Base-by-base conservation (phyloP, 2,329 filamentous ascomycete species). In the Calonectria hongkongensis region DNA sequence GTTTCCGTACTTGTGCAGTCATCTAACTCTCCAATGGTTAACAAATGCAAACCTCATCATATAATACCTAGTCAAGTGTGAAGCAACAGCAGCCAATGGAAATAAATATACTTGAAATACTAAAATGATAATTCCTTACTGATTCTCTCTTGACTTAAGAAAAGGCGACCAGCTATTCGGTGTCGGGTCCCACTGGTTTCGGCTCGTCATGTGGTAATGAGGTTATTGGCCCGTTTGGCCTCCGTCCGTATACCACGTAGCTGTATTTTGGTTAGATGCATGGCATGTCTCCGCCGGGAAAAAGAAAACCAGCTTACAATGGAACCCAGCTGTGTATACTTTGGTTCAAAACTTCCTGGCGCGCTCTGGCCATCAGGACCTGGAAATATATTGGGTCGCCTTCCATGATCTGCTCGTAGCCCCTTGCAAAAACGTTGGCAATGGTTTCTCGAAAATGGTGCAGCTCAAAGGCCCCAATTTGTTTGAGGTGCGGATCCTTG, bases 401-500 rank as follows among this genome's bases (percentile, higher is more conserved):
- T 1, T 64, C 63, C 3, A 79, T 64, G 6, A 78, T 79, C 58
- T 78, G 74, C 66, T 76, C 66, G 21, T 78, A 80, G 2, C 76
- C 78, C 6, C 78, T 41, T 13, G 73, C 74, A 66, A 79, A 80
- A 16, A 78, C 73, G 10, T 73, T 77, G 10, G 66, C 67, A 16
- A 79, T 77, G 5, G 68, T 74, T 39, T 80, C 74, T 9, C 79
- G 77, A 45, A 79, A 80, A 56, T 78, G 78, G 21, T 72, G 66
- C 43, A 79, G 47, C 68, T 79, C 78, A 10, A 78, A 73, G 3
- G 69, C 66, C 1, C 83, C 83, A 21, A 82, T 74, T 68, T 81
- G 76, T 58, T 83, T 83, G 30, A 80, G 75, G 8, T 75, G 78
- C 15, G 66, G 74, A 16, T 83, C 78, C 36, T 75, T 80, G 15